Evolutionary conservation across 2,329 filamentous ascomycete species (phyloP).

Genomic region (Grosmannia clavigera): DNA sequence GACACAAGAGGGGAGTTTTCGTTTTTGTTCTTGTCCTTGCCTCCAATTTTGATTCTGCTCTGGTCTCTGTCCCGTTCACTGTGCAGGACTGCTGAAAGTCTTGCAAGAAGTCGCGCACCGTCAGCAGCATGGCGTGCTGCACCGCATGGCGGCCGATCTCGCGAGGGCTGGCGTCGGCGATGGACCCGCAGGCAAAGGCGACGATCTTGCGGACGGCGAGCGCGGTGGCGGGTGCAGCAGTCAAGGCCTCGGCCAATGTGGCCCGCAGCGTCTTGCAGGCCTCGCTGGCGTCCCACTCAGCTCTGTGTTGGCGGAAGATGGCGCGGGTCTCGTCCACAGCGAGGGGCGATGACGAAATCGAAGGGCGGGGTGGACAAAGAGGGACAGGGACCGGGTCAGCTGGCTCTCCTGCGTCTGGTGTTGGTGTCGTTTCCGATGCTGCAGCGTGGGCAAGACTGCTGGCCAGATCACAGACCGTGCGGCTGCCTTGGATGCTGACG

Average conservation of each 20-base stretch:
- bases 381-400: too few relatives aligned
- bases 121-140: conserved; percentile 13
- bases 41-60: not conserved
- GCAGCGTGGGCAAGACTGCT: conserved; percentile 1
- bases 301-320: not conserved
- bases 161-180: conserved; percentile 5
- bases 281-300: conserved; percentile 8
- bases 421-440: not conserved
- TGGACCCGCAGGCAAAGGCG: conserved; percentile 10
- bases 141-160: conserved; percentile 2
- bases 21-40: too few relatives aligned
- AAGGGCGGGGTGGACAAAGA: not conserved
- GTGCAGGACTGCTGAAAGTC: not conserved
- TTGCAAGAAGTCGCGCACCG: conserved; percentile 10
- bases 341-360: not conserved
- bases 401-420: not conserved
- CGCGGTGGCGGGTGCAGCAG: conserved; percentile 1
- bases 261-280: conserved; percentile 8
- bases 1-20: conserved; percentile 5
- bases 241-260: conserved; percentile 5
- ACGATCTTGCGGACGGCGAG: conserved; percentile 8
- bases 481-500: not conserved
- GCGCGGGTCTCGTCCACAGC: conserved; percentile 3
- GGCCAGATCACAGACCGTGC: conserved; percentile 5
- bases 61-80: not conserved